Evolutionary conservation across 1,284 basidiomycete species (phyloP), one percentile per base, ranked within the genome.

Genomic region (Papiliotrema laurentii): DNA sequence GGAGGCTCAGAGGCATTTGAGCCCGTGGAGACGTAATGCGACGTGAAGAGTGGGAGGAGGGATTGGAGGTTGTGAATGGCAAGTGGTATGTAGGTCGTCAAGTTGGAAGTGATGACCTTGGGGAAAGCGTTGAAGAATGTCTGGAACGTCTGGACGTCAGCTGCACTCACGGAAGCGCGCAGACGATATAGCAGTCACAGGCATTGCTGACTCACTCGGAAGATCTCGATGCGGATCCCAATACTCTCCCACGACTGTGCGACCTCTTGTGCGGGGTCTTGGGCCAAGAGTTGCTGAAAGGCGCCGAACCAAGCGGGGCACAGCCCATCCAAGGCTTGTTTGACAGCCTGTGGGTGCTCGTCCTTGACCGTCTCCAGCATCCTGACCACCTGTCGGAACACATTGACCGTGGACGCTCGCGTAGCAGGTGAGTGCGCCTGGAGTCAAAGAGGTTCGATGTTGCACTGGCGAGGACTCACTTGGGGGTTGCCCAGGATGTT

Each of bases 281-380:
- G 75, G 39, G 76, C 78, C n/a, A 96, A 76, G 7, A 94, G 77
- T 14, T 83, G 81, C 53, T 82, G 82, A 77, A 94, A 90, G 0
- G 87, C 87, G 37, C 85, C 83, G 14, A 94, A 75, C 94, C 94
- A 98, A 13, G 85, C 79, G 0, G 92, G 89, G 5, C 96, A 80
- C 41, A 97, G 82, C 31, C 82, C 81, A 26, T 82, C 82, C 13
- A 83, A 82, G 0, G 91, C 90, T 61, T 88, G 84, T 63, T 88
- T 87, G 38, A 89, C 87, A 0, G 87, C 82, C 43, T 86, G 82
- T 0, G 91, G 89, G 61, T 92, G 87, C 59, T 89, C 85, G 37
- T 92, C 90, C 68, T 90, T 91, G 51, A 97, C 89, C 84, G 93
- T 97, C 73, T 85, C 91, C 18, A 97, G 77, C 9, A 90, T 86